phyloP scores from a whole-genome alignment of 495 filamentous ascomycete genomes.

The Peziza echinospora region DNA sequence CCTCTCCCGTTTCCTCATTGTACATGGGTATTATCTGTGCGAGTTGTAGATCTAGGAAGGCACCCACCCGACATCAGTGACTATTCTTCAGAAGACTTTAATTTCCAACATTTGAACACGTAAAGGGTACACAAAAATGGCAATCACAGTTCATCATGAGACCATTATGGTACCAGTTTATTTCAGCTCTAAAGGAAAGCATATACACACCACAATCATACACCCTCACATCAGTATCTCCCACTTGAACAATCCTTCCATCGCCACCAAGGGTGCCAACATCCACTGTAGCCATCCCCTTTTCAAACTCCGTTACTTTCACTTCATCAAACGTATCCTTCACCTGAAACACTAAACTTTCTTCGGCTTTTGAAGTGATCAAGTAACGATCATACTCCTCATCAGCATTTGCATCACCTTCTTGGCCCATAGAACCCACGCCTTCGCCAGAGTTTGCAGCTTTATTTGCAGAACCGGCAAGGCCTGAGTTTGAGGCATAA shows the following conservation, averaged over 20 bases:
- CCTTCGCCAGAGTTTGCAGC: background rate
- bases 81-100: background rate
- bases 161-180: background rate
- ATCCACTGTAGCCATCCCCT: slow-evolving; percentile 62
- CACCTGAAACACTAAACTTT: slow-evolving; percentile 20
- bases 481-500: background rate
- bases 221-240: slow-evolving; percentile 60
- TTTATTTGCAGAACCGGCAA: background rate
- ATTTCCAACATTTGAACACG: background rate
- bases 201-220: slow-evolving; percentile 58
- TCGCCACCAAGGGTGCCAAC: slow-evolving; percentile 53
- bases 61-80: slow-evolving; percentile 1
- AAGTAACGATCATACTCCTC: slow-evolving; percentile 46
- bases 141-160: background rate
- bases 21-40: slow-evolving; percentile 74
- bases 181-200: slow-evolving; percentile 10
- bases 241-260: slow-evolving; percentile 60
- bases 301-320: slow-evolving; percentile 63
- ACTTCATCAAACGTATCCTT: slow-evolving; percentile 40
- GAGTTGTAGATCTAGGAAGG: slow-evolving; percentile 54
- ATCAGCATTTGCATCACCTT: slow-evolving; percentile 17
- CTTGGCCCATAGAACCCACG: slow-evolving; percentile 3
- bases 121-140: background rate
- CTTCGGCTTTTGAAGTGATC: slow-evolving; percentile 40
- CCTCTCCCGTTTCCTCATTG: slow-evolving; percentile 63